Conservation (phyloP, 2,329 filamentous ascomycete genomes). For the Colletotrichum sp. region DNA sequence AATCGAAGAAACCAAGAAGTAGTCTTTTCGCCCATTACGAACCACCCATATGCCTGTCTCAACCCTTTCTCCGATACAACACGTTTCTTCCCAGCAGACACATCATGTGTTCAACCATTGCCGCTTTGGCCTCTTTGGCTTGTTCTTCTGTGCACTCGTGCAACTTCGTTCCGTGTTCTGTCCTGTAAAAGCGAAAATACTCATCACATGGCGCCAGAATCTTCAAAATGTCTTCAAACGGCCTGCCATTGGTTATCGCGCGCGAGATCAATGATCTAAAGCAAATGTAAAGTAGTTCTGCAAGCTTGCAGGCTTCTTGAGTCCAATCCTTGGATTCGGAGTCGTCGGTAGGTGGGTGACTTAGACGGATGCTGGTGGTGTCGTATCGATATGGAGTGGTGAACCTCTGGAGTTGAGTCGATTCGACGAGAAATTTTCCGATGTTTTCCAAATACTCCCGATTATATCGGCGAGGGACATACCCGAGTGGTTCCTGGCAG, state of each 20-base stretch:
- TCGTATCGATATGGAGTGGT: accelerated
- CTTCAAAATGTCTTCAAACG: neutral
- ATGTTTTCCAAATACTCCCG: neutral
- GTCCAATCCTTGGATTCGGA: neutral
- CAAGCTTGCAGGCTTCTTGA: neutral
- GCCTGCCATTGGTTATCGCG: neutral
- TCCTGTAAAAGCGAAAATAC: accelerated
- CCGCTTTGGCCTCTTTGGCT: neutral
- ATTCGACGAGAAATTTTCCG: neutral
- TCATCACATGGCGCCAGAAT: neutral
- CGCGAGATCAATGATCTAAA: neutral
- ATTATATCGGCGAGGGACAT: accelerated
- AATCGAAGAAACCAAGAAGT: neutral
- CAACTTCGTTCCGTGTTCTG: neutral
- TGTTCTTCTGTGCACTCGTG: neutral
- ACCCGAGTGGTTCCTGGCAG: accelerated
- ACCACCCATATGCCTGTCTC: neutral
- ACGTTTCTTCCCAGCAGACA: neutral
- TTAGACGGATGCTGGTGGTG: neutral
- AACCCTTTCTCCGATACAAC: neutral
- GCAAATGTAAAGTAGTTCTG: neutral
- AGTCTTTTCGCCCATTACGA: neutral
- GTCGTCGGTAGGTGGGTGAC: neutral
- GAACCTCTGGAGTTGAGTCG: neutral
- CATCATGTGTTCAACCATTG: neutral